Evolutionary conservation across 2,329 filamentous ascomycete species (phyloP), one percentile per base, ranked within the genome.

Genomic region (Diaporthe ilicicola): DNA sequence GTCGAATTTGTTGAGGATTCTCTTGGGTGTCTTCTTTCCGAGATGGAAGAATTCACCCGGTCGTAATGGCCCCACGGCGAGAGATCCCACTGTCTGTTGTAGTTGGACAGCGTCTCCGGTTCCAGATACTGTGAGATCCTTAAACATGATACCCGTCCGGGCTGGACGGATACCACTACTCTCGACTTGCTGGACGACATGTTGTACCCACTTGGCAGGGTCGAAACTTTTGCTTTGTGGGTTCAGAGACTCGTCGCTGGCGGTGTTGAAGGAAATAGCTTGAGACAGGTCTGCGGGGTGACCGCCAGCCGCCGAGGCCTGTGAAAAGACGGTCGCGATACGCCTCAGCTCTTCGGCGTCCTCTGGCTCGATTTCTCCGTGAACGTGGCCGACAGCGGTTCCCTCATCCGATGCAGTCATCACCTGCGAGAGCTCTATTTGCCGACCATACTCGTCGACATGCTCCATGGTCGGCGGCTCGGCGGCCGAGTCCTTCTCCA

Each of bases 81-180:
- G 80, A 1, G 89, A 90, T 2, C 83, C 85, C 3, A 94, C 90
- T 2, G 89, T 93, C 69, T 90, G 84, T 76, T 94, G 92, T 1
- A 93, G 82, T 73, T 93, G 90, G 29, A 94, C 78, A 0, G 90
- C 90, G 2, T 87, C 85, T 0, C 91, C 92, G 0, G 90, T 90
- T 0, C 92, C 92, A 7, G 85, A 90, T 0, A 94, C 90, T 69
- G 87, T 88, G 42, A 94, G 84, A 65, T 92, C 85, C 72, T 88
- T 88, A 81, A 90, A 93, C 0, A 87, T 86, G 8, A 93, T 84
- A 4, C 91, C 90, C 0, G 90, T 87, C 8, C 83, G 82, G 74
- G 82, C 86, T 72, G 82, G 80, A 70, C 83, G 84, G 55, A 91
- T 81, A 0, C 88, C 87, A 70, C 91, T 87, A 22, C 85, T 84